phyloP scores from a whole-genome alignment of 441 rosid species.

The Pelargonium cotyledonis region DNA sequence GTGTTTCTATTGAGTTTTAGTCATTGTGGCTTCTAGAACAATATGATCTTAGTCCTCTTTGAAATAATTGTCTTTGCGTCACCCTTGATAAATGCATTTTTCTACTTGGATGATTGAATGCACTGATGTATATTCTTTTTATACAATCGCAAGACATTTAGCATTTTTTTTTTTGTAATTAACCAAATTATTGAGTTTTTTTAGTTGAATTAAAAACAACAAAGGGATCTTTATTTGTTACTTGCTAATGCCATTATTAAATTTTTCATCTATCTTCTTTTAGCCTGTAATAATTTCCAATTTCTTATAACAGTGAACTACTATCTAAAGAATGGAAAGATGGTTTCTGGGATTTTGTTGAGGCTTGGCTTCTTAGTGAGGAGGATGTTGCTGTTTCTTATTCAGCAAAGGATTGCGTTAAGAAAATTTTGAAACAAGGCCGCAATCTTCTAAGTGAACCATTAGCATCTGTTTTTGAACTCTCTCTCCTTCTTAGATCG shows the following conservation, averaged over 20 bases:
- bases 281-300: not conserved
- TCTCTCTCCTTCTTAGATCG: slow-evolving; percentile 82
- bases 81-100: not conserved
- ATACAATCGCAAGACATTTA: not conserved
- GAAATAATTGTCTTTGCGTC: not conserved
- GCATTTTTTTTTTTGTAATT: not conserved
- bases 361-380: slow-evolving; percentile 57
- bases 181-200: not conserved
- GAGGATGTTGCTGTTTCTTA: slow-evolving; percentile 41
- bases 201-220: not conserved
- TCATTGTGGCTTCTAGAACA: not conserved
- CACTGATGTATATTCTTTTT: not conserved
- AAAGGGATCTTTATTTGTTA: not conserved
- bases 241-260: not conserved
- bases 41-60: not conserved
- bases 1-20: not conserved
- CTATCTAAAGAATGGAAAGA: slow-evolving; percentile 77
- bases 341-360: slow-evolving; percentile 84
- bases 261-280: not conserved
- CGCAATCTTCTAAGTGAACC: slow-evolving; percentile 47
- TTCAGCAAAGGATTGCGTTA: slow-evolving; percentile 77
- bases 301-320: slow-evolving; percentile 53
- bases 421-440: slow-evolving; percentile 52
- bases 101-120: not conserved
- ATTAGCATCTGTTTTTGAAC: slow-evolving; percentile 67